phyloP scores from a whole-genome alignment of 768 basidiomycete genomes.

The Boletus eberwhitei region DNA sequence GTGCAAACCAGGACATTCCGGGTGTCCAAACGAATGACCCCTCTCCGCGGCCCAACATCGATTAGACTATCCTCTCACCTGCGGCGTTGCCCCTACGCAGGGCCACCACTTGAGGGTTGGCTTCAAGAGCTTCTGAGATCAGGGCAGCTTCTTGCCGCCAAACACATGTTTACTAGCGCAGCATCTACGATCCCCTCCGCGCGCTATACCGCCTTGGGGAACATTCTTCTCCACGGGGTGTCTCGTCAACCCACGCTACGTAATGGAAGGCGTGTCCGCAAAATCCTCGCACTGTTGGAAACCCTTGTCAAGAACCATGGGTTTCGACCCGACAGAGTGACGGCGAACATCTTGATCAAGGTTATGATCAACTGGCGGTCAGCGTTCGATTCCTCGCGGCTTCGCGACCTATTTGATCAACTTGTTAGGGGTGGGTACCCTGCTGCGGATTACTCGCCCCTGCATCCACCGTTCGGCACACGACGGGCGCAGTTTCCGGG shows the following conservation, averaged over 20 bases:
- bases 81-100: slow-evolving; percentile 3
- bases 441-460: slow-evolving; percentile 25
- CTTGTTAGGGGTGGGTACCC: slow-evolving; percentile 61
- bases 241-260: slow-evolving; percentile 32
- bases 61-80: slow-evolving; percentile 19
- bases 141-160: slow-evolving; percentile 43
- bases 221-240: slow-evolving; percentile 51
- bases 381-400: slow-evolving; percentile 38
- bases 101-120: slow-evolving; percentile 10
- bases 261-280: slow-evolving; percentile 46
- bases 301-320: slow-evolving; percentile 41
- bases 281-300: slow-evolving; percentile 38
- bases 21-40: background rate
- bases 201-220: slow-evolving; percentile 47
- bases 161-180: slow-evolving; percentile 36
- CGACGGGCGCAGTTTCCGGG: slow-evolving; percentile 10
- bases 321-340: slow-evolving; percentile 65
- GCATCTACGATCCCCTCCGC: slow-evolving; percentile 27
- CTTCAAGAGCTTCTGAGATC: slow-evolving; percentile 28
- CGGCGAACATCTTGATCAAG: slow-evolving; percentile 67
- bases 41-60: slow-evolving; percentile 6
- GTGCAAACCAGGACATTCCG: slow-evolving; percentile 10
- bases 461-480: slow-evolving; percentile 47
- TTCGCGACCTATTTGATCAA: slow-evolving; percentile 63
- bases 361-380: slow-evolving; percentile 51